Percentiles rank a stretch among this genome's conserved stretches.
These are phyloP conservation scores for Obelidium mucronatum DNA, from an alignment of 192 early-diverging fungal species.

Conservation along the genomic window DNA sequence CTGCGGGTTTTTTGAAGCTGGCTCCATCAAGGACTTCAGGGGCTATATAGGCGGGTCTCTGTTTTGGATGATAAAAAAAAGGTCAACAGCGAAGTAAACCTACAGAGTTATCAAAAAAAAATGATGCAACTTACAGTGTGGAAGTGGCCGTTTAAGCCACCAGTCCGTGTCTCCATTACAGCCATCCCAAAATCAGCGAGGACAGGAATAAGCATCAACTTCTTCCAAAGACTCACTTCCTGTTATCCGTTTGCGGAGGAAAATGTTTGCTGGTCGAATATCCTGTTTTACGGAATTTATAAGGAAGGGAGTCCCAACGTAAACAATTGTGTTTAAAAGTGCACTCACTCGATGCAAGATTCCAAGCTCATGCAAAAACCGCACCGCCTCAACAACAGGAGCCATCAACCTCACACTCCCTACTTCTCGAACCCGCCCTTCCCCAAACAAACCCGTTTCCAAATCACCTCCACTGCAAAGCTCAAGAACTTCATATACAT, in stretches of 20 bases:
- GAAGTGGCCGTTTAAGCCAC: too few species aligned
- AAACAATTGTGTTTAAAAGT: background rate
- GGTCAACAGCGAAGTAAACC: too few species aligned
- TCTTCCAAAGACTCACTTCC: constrained; percentile 14
- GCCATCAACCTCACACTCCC: background rate
- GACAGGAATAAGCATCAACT: constrained; percentile 13
- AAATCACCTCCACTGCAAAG: constrained; percentile 29
- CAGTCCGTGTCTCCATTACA: too few species aligned
- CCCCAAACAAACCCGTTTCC: background rate
- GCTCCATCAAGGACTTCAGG: constrained; percentile 22
- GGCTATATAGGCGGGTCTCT: constrained; percentile 20
- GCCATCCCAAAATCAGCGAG: constrained; percentile 40
- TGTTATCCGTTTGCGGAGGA: constrained; percentile 12
- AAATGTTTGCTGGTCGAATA: constrained; percentile 29
- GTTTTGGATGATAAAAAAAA: background rate
- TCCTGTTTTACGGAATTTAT: background rate
- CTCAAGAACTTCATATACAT: constrained; percentile 31
- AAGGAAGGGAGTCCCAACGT: background rate
- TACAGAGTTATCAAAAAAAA: too few species aligned
- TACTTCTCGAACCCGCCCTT: constrained; percentile 8
- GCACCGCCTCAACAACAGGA: constrained; percentile 27
- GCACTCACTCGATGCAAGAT: constrained; percentile 18
- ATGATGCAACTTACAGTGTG: too few species aligned
- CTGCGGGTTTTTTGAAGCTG: constrained; percentile 12
- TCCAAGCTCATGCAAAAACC: constrained; percentile 15